Evolutionary conservation across 208 protist species (phyloP), one percentile per base, ranked within the genome.

Genomic region (Strigomonas culicis): DNA sequence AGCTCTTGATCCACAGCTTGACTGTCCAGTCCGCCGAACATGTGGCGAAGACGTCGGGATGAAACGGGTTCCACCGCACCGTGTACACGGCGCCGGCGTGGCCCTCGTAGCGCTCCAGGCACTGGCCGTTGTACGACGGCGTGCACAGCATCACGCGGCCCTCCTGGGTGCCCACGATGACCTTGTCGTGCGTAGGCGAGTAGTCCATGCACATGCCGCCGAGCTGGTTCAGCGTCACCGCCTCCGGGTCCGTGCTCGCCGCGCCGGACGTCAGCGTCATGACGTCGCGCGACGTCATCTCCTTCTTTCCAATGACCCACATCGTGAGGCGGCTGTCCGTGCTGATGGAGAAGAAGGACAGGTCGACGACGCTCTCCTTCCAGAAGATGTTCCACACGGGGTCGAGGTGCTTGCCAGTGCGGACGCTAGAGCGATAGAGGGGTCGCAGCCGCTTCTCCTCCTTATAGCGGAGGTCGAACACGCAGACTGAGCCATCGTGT

Each of bases 11-110:
- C 97, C 97, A 99, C 44, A 99, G 70, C 74, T 98, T 98, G 21
- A 99, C 93, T 11, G 93, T 98, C 98, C 98, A 99, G 78, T 99
- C 98, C 0, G 95, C 94, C 1, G 92, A 97, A 75, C 86, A 93
- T 36, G 97, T 98, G 52, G 98, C 52, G 79, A 99, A 99, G 34
- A 98, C 80, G 63, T 93, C 77, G 0, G 87, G 83, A 71, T 99
- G 96, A 75, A 97, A 99, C 6, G 77, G 82, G 79, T 98, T 99
- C 97, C 97, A 99, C 64, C 88, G 87, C 2, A 89, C 88, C 25
- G 90, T 84, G 83, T 99, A 98, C 19, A 99, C 90, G 6, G 92
- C 85, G 87, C 98, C 96, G 71, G 86, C 84, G 78, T 97, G 92
- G 2, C 93, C 93, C 25, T 94, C 87, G 74, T 98, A 99, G 19